A percentile compares a stretch with the other conserved stretches of the same genome.
phyloP scores from a whole-genome alignment of 306 rosid species.

The Crataegus laevigata region DNA sequence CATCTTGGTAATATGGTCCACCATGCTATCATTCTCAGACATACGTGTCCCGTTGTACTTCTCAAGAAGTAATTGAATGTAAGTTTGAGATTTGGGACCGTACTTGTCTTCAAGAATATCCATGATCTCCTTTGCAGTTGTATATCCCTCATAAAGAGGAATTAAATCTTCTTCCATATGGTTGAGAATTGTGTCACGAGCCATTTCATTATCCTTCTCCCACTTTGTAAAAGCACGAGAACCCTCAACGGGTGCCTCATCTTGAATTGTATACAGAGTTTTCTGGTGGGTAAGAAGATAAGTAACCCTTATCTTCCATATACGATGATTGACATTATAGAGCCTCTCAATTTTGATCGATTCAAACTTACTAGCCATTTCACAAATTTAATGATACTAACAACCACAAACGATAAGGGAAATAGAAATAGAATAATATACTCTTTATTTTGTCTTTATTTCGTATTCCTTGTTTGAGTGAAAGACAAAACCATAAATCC shows the following conservation, averaged over 20 bases:
- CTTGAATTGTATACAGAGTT: not conserved
- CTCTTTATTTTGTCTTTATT: too few species aligned
- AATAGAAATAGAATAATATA: too few species aligned
- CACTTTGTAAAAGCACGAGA: not conserved
- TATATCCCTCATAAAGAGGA: not conserved
- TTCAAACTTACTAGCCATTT: not conserved
- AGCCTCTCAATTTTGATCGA: not conserved
- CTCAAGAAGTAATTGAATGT: not conserved
- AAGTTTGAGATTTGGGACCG: not conserved
- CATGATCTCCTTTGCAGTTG: not conserved
- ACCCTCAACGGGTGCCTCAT: not conserved
- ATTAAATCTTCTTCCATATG: not conserved
- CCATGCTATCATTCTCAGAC: not conserved
- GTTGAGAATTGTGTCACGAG: not conserved
- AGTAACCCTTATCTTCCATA: not conserved
- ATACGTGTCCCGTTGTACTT: not conserved
- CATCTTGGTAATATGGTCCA: not conserved
- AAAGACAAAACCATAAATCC: too few species aligned
- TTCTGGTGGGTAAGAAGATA: not conserved
- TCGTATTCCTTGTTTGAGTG: too few species aligned
- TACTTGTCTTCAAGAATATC: not conserved
- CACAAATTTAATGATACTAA: too few species aligned
- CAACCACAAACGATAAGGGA: too few species aligned
- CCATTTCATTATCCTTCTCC: not conserved
- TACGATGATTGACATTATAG: not conserved